A percentile compares a stretch with the other conserved stretches of the same genome.
These are phyloP conservation scores for Neurospora crassa DNA, from an alignment of 2,329 filamentous ascomycete species.

Conservation along the genomic window DNA sequence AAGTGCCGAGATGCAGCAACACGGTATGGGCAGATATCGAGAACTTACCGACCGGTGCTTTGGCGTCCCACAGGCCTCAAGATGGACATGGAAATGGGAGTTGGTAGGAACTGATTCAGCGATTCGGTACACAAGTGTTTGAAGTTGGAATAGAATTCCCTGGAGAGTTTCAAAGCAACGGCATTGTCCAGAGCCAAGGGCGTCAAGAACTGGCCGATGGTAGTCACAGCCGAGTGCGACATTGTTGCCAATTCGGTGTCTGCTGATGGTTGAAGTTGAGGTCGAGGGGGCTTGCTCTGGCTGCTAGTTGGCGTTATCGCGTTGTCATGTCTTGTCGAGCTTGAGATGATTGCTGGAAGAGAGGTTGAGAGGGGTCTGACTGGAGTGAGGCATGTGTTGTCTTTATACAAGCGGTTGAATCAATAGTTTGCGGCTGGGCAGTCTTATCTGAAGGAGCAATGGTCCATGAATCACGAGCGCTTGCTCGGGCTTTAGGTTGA, in stretches of 20 bases:
- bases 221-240: conserved; percentile 2
- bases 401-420: neutral
- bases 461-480: neutral
- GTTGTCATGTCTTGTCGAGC: neutral
- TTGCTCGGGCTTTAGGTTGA: neutral
- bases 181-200: conserved; percentile 40
- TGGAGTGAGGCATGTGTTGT: neutral
- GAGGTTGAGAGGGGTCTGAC: neutral
- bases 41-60: conserved; percentile 37
- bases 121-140: conserved; percentile 41
- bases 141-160: conserved; percentile 38
- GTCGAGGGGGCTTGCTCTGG: neutral
- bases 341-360: neutral
- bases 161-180: conserved; percentile 37
- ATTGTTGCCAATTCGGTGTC: conserved; percentile 4
- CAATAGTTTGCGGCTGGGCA: neutral
- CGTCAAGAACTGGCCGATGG: conserved; percentile 36
- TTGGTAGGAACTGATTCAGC: conserved; percentile 47
- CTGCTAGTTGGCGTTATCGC: neutral
- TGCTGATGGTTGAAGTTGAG: neutral
- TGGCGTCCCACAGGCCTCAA: conserved; percentile 36
- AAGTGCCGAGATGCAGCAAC: conserved; percentile 7
- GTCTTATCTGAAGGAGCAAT: neutral
- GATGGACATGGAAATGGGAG: conserved; percentile 51
- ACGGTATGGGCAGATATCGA: neutral